Base-by-base conservation (phyloP, 2,329 filamentous ascomycete genomes). In the Alternaria metachromatica region DNA sequence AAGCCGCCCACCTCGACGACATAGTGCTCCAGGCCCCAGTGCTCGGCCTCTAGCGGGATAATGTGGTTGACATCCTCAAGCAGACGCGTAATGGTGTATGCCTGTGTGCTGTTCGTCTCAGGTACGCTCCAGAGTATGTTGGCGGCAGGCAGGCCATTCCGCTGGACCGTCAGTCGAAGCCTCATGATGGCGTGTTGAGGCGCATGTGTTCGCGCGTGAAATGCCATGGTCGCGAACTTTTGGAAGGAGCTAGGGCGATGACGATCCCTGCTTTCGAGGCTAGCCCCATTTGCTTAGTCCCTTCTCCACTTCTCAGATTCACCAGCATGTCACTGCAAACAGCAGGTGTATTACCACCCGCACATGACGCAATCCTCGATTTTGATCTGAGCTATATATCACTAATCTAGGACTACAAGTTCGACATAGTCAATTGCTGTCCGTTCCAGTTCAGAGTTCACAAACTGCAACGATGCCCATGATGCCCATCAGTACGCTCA, bases 11-110 rank as follows among this genome's bases (percentile, higher is more conserved):
- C 85, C 79, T 96, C 92, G 28, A 97, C 92, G 9, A 87, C 87
- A 79, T 98, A 98, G 77, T 97, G 93, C 74, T 97, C 94, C 4
- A 97, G 82, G 0, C 93, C 93, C 93, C 93, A 97, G 63, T 93
- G 85, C 44, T 86, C 85, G 60, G 90, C 89, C 81, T 97, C 94
- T 0, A 98, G 87, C 0, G 94, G 94, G 2, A 97, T 83, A 15
- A 92, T 86, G 46, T 92, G 88, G 80, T 96, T 94, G 69, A 97
- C 84, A 64, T 93, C 87, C 67, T 92, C 88, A 41, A 97, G 84
- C 3, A 97, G 87, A 69, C 91, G 88, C 28, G 92, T 87, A 64
- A 97, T 85, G 3, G 93, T 97, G 57, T 77, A 77, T 4, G 73
- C 70, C 23, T 75, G 65, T 3, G 74, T 57, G 65, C 74, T 74